These are phyloP conservation scores for Filosporella fistucella DNA, from an alignment of 495 filamentous ascomycete species.

Conservation along the genomic window DNA sequence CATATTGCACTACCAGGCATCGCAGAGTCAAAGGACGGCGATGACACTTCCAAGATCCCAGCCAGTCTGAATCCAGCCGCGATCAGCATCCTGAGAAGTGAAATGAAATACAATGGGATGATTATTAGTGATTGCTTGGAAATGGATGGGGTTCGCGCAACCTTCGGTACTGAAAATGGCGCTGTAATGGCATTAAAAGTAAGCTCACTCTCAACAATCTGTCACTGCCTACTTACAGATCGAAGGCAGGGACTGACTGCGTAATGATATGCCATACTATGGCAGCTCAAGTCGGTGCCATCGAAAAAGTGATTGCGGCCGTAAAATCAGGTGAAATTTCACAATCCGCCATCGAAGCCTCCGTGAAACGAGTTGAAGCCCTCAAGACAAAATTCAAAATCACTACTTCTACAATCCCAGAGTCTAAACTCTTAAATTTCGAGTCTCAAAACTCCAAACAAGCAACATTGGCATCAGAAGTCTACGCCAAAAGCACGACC, in stretches of 20 bases:
- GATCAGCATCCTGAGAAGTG: conserved; percentile 72
- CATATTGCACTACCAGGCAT: conserved; percentile 71
- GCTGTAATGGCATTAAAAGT: conserved; percentile 38
- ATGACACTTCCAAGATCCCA: conserved; percentile 36
- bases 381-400: conserved; percentile 34
- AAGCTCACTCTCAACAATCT: neutral
- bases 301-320: conserved; percentile 36
- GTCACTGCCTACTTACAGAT: neutral
- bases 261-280: conserved; percentile 49
- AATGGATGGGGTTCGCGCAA: conserved; percentile 65
- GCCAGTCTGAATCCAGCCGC: conserved; percentile 67
- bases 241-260: conserved; percentile 41
- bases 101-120: conserved; percentile 81
- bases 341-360: conserved; percentile 29
- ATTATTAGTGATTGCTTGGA: conserved; percentile 88
- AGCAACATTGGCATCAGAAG: conserved; percentile 25
- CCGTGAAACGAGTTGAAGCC: conserved; percentile 30
- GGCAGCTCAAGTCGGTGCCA: conserved; percentile 37
- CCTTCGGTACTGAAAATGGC: conserved; percentile 41
- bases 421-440: neutral
- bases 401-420: conserved; percentile 25
- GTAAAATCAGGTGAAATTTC: conserved; percentile 33
- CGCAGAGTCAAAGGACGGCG: conserved; percentile 34
- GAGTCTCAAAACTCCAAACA: neutral
- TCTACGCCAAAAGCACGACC: conserved; percentile 38